Evolutionary conservation across 1,139 yeast species (phyloP).

Genomic region (Yamadazyma oceani): DNA sequence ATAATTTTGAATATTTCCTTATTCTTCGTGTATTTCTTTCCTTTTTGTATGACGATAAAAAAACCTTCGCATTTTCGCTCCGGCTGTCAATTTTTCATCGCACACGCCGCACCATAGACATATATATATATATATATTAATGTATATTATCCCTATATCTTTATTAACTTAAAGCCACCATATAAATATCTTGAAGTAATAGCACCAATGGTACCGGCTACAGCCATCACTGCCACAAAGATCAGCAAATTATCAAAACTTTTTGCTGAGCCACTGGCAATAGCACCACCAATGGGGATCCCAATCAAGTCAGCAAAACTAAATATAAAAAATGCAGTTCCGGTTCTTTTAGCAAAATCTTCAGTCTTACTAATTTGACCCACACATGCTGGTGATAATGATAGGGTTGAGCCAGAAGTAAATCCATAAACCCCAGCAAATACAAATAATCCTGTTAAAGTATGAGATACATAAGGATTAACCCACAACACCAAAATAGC

Average conservation of each 20-base stretch:
- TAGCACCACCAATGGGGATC: constrained; percentile 39
- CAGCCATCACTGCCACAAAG: constrained; percentile 26
- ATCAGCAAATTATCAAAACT: constrained; percentile 30
- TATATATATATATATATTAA: no score
- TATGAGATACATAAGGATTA: constrained; percentile 29
- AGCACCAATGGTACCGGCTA: constrained; percentile 27
- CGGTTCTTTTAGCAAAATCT: constrained; percentile 30
- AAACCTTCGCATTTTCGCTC: not conserved
- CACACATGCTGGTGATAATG: constrained; percentile 42
- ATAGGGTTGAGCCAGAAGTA: constrained; percentile 31
- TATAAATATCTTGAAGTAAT: constrained; percentile 25
- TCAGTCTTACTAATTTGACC: constrained; percentile 66
- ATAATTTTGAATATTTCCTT: no score
- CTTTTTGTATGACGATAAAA: constrained; percentile 3
- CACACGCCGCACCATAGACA: no score
- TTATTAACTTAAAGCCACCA: constrained; percentile 20
- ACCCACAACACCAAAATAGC: constrained; percentile 48
- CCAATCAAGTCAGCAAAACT: constrained; percentile 36
- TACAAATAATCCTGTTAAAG: constrained; percentile 24
- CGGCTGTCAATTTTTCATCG: no score
- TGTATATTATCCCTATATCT: no score
- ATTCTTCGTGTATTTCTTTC: no score
- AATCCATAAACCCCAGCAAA: constrained; percentile 33
- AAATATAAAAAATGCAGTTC: constrained; percentile 34
- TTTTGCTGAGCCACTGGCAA: constrained; percentile 20